Evolutionary conservation across 225 moss, liverwort and hornwort species (phyloP).

Genomic region (Neckera pumila): DNA sequence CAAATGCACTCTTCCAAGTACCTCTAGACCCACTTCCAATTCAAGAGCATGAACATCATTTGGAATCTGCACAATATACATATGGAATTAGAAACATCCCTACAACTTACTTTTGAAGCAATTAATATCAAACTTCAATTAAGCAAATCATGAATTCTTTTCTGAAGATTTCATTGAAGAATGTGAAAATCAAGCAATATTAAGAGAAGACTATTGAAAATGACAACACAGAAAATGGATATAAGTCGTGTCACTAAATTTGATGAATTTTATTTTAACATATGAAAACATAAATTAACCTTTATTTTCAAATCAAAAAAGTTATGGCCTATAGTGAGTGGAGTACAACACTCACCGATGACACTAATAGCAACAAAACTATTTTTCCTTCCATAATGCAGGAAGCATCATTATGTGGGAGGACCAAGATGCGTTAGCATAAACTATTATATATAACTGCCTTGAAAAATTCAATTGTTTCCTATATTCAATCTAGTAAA

Average conservation of each 20-base stretch:
- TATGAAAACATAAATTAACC: not conserved
- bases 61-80: rapidly evolving
- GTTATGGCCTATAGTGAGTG: not conserved
- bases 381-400: not conserved
- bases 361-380: not conserved
- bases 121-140: not conserved
- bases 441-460: not conserved
- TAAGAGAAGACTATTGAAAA: not conserved
- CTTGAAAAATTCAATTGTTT: not conserved
- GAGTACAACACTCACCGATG: rapidly evolving
- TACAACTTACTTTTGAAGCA: not conserved
- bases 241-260: not conserved
- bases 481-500: too few relatives aligned
- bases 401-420: not conserved
- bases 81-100: not conserved
- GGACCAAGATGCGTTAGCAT: not conserved
- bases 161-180: not conserved
- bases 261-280: not conserved
- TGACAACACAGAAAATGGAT: not conserved
- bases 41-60: not conserved
- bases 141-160: not conserved
- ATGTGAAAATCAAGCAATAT: not conserved
- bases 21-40: not conserved
- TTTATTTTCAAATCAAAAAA: not conserved
- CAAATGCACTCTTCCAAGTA: not conserved